Percentiles rank a stretch among this genome's conserved stretches.
These are phyloP conservation scores for Trametes elegans DNA, from an alignment of 768 basidiomycete species.

Conservation along the genomic window DNA sequence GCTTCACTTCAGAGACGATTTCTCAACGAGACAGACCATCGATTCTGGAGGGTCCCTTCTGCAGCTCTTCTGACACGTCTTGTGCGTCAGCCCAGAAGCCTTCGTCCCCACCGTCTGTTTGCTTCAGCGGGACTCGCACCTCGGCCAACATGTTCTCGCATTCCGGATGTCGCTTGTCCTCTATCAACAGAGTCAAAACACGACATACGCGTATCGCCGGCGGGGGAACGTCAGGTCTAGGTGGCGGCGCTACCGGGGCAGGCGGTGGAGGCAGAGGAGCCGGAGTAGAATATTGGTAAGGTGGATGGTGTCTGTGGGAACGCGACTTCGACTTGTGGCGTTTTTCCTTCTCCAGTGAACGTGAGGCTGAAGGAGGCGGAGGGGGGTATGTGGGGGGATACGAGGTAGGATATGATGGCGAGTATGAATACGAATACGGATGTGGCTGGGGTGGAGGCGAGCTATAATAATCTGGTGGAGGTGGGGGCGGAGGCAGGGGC, in stretches of 20 bases:
- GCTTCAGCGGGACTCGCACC: slow-evolving; percentile 56
- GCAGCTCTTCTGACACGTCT: slow-evolving; percentile 58
- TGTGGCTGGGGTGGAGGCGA: not conserved
- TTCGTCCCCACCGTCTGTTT: slow-evolving; percentile 45
- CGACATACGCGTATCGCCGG: slow-evolving; percentile 29
- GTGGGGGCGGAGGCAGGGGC: not conserved
- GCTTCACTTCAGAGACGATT: not conserved
- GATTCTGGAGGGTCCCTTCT: slow-evolving; percentile 60
- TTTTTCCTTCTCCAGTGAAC: not conserved
- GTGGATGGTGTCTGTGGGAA: not conserved
- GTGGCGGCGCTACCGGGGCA: not conserved
- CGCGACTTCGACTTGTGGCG: not conserved
- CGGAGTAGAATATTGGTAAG: not conserved
- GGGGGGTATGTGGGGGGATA: not conserved
- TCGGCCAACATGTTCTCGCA: slow-evolving; percentile 63
- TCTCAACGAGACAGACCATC: slow-evolving; percentile 48
- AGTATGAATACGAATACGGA: not conserved
- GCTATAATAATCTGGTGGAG: not conserved
- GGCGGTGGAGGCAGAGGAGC: not conserved
- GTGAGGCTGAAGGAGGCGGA: not conserved
- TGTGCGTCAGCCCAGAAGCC: slow-evolving; percentile 73
- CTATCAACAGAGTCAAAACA: slow-evolving; percentile 66
- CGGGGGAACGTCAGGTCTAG: not conserved
- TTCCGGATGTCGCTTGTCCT: slow-evolving; percentile 53
- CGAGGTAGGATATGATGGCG: not conserved